Conservation (phyloP, 2,329 filamentous ascomycete genomes). For the Ceratocystis eucalypticola region DNA sequence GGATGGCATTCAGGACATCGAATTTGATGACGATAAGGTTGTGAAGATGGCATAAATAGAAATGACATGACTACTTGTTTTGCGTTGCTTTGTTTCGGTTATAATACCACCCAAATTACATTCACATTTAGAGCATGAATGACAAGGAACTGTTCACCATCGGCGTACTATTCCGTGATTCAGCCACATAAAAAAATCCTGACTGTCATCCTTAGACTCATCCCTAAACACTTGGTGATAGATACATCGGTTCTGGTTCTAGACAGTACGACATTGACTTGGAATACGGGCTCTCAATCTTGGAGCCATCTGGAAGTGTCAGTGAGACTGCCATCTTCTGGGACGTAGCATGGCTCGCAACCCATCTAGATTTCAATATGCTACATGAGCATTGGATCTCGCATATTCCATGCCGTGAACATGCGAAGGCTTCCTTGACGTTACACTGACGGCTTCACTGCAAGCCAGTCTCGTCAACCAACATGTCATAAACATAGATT, state of each 20-base stretch:
- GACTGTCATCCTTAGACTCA: too few relatives aligned
- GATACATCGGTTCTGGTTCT: too few relatives aligned
- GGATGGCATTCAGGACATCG: slow-evolving; percentile 74
- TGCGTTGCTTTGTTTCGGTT: slow-evolving; percentile 11
- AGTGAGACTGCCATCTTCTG: not conserved
- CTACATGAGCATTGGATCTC: not conserved
- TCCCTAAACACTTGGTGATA: too few relatives aligned
- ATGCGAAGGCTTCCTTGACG: not conserved
- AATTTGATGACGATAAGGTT: slow-evolving; percentile 70
- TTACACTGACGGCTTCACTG: not conserved
- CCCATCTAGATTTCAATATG: not conserved
- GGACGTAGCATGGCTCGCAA: not conserved
- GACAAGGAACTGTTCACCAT: not conserved
- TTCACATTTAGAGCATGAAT: not conserved
- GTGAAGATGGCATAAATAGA: slow-evolving; percentile 44
- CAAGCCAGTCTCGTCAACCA: not conserved
- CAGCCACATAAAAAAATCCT: not conserved
- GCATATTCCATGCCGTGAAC: not conserved
- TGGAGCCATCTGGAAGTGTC: too few relatives aligned
- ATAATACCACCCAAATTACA: not conserved
- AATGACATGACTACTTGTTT: slow-evolving; percentile 14
- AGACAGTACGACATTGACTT: too few relatives aligned
- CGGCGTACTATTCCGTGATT: not conserved
- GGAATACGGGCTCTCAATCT: too few relatives aligned
- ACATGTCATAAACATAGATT: not conserved